Conservation (phyloP, 192 early-diverging fungal species). For the Borealophlyctis nickersoniae region DNA sequence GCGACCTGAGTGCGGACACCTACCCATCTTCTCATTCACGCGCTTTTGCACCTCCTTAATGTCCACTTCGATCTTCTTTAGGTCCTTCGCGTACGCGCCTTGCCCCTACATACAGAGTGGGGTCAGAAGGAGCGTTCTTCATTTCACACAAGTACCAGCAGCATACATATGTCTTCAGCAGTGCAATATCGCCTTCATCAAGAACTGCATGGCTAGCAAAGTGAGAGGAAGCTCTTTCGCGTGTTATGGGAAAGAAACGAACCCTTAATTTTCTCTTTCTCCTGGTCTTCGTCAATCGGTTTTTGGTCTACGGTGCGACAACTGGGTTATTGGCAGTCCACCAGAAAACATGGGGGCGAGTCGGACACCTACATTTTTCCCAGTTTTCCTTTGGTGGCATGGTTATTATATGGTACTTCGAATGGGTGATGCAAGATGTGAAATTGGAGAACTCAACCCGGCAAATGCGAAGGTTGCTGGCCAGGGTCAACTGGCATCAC, state of each 20-base stretch:
- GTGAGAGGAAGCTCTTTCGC: neutral
- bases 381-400: slow-evolving; percentile 92
- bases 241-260: neutral
- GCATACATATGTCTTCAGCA: slow-evolving; percentile 88
- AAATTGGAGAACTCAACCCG: no score
- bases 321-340: neutral
- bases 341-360: neutral
- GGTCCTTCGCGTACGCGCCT: slow-evolving; percentile 94
- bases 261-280: slow-evolving; percentile 83
- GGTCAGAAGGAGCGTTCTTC: neutral
- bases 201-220: slow-evolving; percentile 51
- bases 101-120: slow-evolving; percentile 66
- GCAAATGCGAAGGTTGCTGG: no score
- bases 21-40: slow-evolving; percentile 98
- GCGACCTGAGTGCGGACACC: neutral
- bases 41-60: slow-evolving; percentile 98
- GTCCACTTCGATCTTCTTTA: slow-evolving; percentile 88
- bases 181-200: slow-evolving; percentile 88
- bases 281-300: slow-evolving; percentile 69
- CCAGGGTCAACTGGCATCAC: no score
- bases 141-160: neutral
- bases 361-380: slow-evolving; percentile 96
- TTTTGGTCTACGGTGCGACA: slow-evolving; percentile 65
- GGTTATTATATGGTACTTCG: no score
- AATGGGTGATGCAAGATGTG: no score